Conservation (phyloP, 108 stramenopile genomes). For the Nannochloropsis salina region DNA sequence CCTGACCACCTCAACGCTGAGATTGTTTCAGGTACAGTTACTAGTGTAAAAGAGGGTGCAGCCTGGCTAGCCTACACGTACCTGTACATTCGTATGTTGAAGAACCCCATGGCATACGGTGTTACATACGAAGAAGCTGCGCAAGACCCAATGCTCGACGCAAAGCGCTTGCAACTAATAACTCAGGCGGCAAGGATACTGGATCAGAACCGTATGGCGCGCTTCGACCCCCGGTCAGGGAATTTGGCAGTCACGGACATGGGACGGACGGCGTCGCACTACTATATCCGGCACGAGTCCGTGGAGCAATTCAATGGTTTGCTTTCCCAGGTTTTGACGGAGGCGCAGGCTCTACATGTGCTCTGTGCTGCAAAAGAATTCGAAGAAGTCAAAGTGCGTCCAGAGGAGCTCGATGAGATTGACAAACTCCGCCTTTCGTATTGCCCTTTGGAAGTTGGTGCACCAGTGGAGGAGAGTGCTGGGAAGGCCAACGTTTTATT, state of each 20-base stretch:
- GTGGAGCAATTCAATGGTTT: slow-evolving; percentile 85
- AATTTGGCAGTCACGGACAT: slow-evolving; percentile 83
- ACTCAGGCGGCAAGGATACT: slow-evolving; percentile 62
- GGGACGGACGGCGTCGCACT: slow-evolving; percentile 94
- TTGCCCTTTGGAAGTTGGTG: slow-evolving; percentile 57
- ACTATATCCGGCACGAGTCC: slow-evolving; percentile 89
- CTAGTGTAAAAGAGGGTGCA: slow-evolving; percentile 79
- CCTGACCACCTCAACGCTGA: slow-evolving; percentile 98
- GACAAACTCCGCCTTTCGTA: slow-evolving; percentile 36
- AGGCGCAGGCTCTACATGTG: slow-evolving; percentile 70
- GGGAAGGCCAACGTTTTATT: slow-evolving; percentile 87
- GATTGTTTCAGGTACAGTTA: slow-evolving; percentile 91
- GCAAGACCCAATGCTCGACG: slow-evolving; percentile 60
- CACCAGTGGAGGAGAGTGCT: slow-evolving; percentile 64
- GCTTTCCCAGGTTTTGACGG: slow-evolving; percentile 51
- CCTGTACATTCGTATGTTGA: slow-evolving; percentile 84
- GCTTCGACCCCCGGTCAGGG: slow-evolving; percentile 71
- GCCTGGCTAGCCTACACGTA: slow-evolving; percentile 95
- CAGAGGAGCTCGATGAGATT: slow-evolving; percentile 81
- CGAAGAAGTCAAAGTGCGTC: slow-evolving; percentile 83
- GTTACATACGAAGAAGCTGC: slow-evolving; percentile 66
- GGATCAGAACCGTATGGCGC: slow-evolving; percentile 73
- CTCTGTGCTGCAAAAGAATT: slow-evolving; percentile 91
- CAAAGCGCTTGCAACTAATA: not conserved
- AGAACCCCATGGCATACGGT: slow-evolving; percentile 89